These are phyloP conservation scores for Chaetomium strumarium DNA, from an alignment of 2,329 filamentous ascomycete species.

Conservation along the genomic window DNA sequence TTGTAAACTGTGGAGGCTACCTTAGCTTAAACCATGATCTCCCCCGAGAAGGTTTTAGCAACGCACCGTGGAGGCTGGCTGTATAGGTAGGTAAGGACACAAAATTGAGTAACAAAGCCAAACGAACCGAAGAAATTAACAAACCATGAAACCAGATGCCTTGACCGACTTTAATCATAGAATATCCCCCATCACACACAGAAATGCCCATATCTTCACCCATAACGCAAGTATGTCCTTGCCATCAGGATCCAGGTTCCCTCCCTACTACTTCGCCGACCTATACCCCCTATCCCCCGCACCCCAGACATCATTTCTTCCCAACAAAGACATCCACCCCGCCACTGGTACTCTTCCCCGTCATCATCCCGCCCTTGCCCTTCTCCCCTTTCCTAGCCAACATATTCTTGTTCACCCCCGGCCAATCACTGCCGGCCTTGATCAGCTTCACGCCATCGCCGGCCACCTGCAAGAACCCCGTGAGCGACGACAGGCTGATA, in stretches of 20 bases:
- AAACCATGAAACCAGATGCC: no score
- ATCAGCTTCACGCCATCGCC: conserved; percentile 41
- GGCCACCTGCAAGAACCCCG: conserved; percentile 34
- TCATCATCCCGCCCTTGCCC: conserved; percentile 19
- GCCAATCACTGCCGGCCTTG: conserved; percentile 28
- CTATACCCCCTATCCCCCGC: neutral
- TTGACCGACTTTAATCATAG: neutral
- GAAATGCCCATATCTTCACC: no score
- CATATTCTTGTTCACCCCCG: conserved; percentile 29
- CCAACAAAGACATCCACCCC: conserved; percentile 19
- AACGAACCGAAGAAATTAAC: no score
- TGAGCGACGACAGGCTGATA: conserved; percentile 35
- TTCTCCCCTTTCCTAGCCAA: conserved; percentile 39
- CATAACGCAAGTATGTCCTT: no score
- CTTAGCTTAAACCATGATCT: no score
- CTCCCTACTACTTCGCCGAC: neutral
- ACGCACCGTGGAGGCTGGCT: no score
- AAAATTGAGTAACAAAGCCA: no score
- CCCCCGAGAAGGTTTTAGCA: no score
- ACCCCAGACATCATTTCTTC: neutral
- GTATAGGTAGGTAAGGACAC: no score
- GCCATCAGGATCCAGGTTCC: no score
- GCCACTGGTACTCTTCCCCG: conserved; percentile 16
- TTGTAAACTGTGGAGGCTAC: no score
- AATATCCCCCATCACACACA: neutral